These are phyloP conservation scores for Xylaria sp. DNA, from an alignment of 2,329 filamentous ascomycete species.

Conservation along the genomic window DNA sequence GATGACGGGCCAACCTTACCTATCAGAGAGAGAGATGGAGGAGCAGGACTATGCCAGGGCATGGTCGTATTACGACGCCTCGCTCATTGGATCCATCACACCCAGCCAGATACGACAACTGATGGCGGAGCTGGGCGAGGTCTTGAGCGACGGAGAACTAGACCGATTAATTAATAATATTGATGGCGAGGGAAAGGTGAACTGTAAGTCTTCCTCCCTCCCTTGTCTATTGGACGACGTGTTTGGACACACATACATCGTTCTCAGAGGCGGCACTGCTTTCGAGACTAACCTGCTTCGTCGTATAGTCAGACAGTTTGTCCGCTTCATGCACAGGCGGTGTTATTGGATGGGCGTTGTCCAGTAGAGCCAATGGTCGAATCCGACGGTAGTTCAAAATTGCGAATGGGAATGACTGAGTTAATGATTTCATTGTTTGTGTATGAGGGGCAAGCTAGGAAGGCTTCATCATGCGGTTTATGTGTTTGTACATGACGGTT, in stretches of 20 bases:
- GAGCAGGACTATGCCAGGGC: constrained; percentile 31
- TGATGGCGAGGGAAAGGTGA: constrained; percentile 34
- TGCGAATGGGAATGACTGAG: no score
- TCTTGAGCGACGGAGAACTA: constrained; percentile 33
- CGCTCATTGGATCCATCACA: constrained; percentile 33
- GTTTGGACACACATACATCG: no score
- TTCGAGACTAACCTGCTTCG: not conserved
- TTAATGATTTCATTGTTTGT: no score
- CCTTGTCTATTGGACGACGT: not conserved
- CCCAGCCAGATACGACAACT: constrained; percentile 33
- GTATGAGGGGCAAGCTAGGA: not conserved
- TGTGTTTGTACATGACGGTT: not conserved
- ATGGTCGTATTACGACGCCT: constrained; percentile 34
- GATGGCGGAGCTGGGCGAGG: constrained; percentile 31
- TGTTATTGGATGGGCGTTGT: not conserved
- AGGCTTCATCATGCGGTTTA: not conserved
- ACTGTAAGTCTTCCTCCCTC: constrained; percentile 31
- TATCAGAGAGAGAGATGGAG: constrained; percentile 24
- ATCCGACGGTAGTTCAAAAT: no score
- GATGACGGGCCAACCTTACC: constrained; percentile 37
- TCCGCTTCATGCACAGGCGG: not conserved
- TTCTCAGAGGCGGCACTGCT: not conserved
- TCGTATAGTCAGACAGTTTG: not conserved
- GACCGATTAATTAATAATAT: constrained; percentile 33
- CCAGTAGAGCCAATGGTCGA: no score